Evolutionary conservation across 495 filamentous ascomycete genomes (phyloP).

Genomic region (Xylaria bambusicola): DNA sequence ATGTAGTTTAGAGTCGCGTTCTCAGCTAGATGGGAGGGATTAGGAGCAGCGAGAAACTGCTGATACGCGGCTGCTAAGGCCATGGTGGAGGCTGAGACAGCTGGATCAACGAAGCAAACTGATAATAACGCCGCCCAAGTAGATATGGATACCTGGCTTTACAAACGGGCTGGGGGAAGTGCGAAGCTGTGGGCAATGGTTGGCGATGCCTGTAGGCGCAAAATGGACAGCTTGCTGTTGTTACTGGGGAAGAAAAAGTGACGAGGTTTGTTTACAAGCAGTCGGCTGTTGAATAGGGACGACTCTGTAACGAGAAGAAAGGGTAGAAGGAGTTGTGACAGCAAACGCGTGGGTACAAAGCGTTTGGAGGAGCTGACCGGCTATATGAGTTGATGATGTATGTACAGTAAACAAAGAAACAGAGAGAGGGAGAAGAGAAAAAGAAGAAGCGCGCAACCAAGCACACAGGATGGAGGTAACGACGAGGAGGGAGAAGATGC

Average conservation of each 20-base stretch:
- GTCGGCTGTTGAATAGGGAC: background rate
- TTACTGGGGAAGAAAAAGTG: background rate
- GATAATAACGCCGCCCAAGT: background rate
- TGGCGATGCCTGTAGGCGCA: background rate
- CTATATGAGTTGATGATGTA: conserved; percentile 4
- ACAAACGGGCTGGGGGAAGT: conserved; percentile 6
- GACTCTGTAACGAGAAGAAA: background rate
- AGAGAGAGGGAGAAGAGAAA: conserved; percentile 11
- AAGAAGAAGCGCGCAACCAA: conserved; percentile 11
- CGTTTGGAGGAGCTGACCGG: background rate
- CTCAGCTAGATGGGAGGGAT: conserved; percentile 61
- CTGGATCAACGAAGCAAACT: background rate
- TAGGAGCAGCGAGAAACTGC: conserved; percentile 74
- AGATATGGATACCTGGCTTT: too few relatives aligned
- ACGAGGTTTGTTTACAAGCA: conserved; percentile 1
- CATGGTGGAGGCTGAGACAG: conserved; percentile 44
- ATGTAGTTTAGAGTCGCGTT: conserved; percentile 87
- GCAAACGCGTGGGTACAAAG: conserved; percentile 2
- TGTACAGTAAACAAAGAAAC: conserved; percentile 3
- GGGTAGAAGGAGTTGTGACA: background rate
- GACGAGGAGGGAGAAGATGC: background rate
- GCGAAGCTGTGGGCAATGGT: background rate
- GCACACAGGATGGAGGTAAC: background rate
- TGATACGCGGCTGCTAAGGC: conserved; percentile 72
- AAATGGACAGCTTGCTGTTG: background rate